Base-by-base conservation (phyloP, 192 early-diverging fungal genomes). In the Podila minutissima region DNA sequence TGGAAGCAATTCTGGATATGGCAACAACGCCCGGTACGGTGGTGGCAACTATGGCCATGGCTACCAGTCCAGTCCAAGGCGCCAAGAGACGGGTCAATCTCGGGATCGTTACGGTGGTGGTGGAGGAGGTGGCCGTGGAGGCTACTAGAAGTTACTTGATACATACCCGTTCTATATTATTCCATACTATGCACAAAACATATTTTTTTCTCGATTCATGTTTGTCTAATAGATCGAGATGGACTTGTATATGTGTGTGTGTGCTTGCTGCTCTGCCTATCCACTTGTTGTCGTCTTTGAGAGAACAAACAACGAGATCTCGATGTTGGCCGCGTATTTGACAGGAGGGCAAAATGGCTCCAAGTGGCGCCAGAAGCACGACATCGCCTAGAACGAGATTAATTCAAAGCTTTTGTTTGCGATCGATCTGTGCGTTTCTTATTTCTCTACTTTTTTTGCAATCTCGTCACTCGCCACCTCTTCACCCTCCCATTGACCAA, bases 31-130 rank as follows among this genome's bases (percentile, higher is more conserved):
- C 22, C 46, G n/a, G 50, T 48, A 67, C 20, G 51, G 66, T 4
- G 63, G 63, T 37, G 66, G 66, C 20, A 55, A 55, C 53, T 24
- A 55, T 55, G 53, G 53, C 17, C 53, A 55, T 55, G 53, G 53
- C 17, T 55, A 55, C 24, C 53, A 6, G 24, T 22, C 53, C 53
- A 55, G 4, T 55, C 20, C n/a, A n/a, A 55, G 53, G 4, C 53
- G 53, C 53, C 53, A 55, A 55, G 53, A 55, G 8, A 55, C 53
- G 2, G 53, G 53, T 1, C 53, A 19, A 19, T 53, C 53, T 10
- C 24, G 53, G 53, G 53, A 55, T 26, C 53, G 53, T 17, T 55
- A 55, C 2, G 53, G 53, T 24, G 53, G 50, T 13, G 50, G 51
- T 4, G 19, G 19, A 53, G 51, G 53, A 24, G 53, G 22, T 55